Evolutionary conservation across 352 stramenopile genomes (phyloP), one percentile per base, ranked within the genome.

Genomic region (Phytophthora brassicae): DNA sequence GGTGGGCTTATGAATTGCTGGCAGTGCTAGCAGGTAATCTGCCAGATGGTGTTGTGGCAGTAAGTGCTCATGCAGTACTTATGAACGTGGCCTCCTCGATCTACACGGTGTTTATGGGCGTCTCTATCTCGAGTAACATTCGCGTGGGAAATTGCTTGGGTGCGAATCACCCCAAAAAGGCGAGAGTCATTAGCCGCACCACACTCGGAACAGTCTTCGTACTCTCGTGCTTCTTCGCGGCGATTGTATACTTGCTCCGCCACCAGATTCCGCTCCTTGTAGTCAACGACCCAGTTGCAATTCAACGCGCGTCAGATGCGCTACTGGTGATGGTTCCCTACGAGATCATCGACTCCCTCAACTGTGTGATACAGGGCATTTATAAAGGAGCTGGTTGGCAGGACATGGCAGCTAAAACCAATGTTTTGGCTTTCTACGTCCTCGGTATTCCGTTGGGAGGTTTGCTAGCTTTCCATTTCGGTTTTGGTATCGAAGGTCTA

Each of bases 1-100:
- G 86, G 86, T 89, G 78, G 77, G 83, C 86, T 7, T 93, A 91
- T 57, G 84, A 92, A 56, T 29, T 88, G 5, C 68, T 94, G 9
- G 77, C 83, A 8, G 56, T 94, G 6, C 42, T 94, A 20, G 86
- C 83, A 7, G 86, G 83, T 2, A 69, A 90, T 1, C 66, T 94
- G 0, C 83, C 80, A 0, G 71, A 92, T 53, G 81, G 77, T 6
- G 76, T 94, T 9, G 75, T 94, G 23, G 77, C 70, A 13, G 82
- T 95, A 44, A 89, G 83, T 35, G 75, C 82, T 11, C 86, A 94
- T 54, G 77, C 79, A 14, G 77, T 95, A 36, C 70, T 92, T 19
- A 79, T 90, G 64, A 87, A 93, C 41, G 68, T 93, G 14, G 70
- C 79, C 2, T 78, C 68, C 6, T 70, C 81, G 38, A 69, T 81